Evolutionary conservation across 805 yeast species (phyloP).

Genomic region (Blastobotrys muscicola): DNA sequence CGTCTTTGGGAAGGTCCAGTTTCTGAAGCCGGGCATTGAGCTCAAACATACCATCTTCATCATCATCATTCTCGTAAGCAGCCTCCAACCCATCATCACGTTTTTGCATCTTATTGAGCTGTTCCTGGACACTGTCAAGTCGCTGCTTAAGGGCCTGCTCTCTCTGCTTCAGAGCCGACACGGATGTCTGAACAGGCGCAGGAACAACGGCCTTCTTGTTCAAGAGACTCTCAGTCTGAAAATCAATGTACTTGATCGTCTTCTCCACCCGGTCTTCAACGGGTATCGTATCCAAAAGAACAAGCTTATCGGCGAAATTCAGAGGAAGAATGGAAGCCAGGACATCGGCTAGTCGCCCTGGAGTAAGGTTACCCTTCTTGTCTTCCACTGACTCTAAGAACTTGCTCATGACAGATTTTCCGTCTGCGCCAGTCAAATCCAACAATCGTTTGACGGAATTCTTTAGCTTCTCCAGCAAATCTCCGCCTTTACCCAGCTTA

Average conservation of each 20-base stretch:
- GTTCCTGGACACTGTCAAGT: constrained; percentile 18
- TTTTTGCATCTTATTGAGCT: constrained; percentile 14
- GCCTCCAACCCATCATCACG: constrained; percentile 2
- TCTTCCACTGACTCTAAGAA: neutral
- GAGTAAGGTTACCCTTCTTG: constrained; percentile 4
- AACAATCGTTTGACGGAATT: constrained; percentile 9
- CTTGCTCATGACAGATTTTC: constrained; percentile 1
- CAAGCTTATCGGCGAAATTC: constrained; percentile 21
- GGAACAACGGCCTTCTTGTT: neutral
- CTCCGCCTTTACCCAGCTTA: no score
- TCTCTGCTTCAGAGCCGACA: constrained; percentile 17
- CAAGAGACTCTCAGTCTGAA: constrained; percentile 4
- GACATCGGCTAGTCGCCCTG: constrained; percentile 28
- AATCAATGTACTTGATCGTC: constrained; percentile 14
- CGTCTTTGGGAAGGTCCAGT: constrained; percentile 25
- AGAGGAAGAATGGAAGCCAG: constrained; percentile 29
- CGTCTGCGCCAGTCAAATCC: constrained; percentile 7
- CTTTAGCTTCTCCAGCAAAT: constrained; percentile 7
- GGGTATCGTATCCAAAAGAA: constrained; percentile 20
- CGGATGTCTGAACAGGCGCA: constrained; percentile 6
- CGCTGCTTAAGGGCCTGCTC: constrained; percentile 22
- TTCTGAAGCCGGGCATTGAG: constrained; percentile 21
- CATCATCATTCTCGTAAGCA: constrained; percentile 18
- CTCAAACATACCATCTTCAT: constrained; percentile 28
- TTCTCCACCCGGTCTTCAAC: constrained; percentile 21